These are phyloP conservation scores for Candida lessepsii DNA, from an alignment of 805 yeast genomes.

Conservation along the genomic window DNA sequence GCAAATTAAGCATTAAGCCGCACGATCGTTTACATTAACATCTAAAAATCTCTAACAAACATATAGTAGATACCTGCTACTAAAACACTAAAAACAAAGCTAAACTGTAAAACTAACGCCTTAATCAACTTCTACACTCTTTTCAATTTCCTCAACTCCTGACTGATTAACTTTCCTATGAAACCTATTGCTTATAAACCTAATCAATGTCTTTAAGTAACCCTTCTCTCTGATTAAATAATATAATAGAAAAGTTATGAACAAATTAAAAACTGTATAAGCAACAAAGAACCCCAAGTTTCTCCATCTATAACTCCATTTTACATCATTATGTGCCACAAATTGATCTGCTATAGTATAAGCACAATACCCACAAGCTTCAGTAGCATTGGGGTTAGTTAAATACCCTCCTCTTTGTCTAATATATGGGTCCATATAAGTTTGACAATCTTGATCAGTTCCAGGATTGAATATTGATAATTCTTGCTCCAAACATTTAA, in stretches of 20 bases:
- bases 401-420: conserved; percentile 54
- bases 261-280: conserved; percentile 52
- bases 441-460: conserved; percentile 60
- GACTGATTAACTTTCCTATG: too few species aligned
- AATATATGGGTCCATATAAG: conserved; percentile 48
- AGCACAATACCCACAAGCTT: conserved; percentile 50
- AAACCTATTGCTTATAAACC: too few species aligned
- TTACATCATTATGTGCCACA: conserved; percentile 41
- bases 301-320: conserved; percentile 59
- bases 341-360: conserved; percentile 47
- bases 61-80: too few species aligned
- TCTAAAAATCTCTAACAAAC: too few species aligned
- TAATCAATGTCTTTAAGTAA: not conserved
- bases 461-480: conserved; percentile 40
- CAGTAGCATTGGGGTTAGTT: conserved; percentile 42
- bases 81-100: too few species aligned
- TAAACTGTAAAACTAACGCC: too few species aligned
- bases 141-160: too few species aligned
- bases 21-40: too few species aligned
- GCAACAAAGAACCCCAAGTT: conserved; percentile 62
- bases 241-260: conserved; percentile 39
- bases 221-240: conserved; percentile 23
- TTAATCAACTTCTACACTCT: too few species aligned
- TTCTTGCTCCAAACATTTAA: conserved; percentile 35
- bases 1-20: too few species aligned